A percentile compares a stretch with the other conserved stretches of the same genome.
phyloP scores from a whole-genome alignment of 805 yeast genomes.

The Candida sonorensis region DNA sequence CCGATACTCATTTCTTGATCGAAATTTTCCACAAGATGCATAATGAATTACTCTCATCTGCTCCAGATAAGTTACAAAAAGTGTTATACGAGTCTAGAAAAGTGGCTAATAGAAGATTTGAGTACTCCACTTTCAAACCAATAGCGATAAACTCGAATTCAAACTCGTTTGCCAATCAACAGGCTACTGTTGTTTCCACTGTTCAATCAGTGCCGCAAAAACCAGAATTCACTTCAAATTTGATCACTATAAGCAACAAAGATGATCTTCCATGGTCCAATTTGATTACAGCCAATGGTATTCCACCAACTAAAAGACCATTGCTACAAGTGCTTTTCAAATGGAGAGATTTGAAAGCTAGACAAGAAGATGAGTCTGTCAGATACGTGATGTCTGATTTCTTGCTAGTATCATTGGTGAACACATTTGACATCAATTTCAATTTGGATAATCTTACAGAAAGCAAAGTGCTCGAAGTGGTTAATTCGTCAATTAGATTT shows the following conservation, averaged over 20 bases:
- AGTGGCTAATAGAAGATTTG: conserved; percentile 78
- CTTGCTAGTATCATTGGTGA: conserved; percentile 51
- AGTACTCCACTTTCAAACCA: conserved; percentile 64
- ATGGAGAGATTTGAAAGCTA: conserved; percentile 82
- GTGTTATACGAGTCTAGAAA: conserved; percentile 71
- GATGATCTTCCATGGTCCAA: conserved; percentile 60
- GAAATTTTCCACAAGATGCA: conserved; percentile 72
- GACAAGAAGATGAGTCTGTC: conserved; percentile 75
- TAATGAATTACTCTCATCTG: conserved; percentile 47
- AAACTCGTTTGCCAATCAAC: conserved; percentile 9
- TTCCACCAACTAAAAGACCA: conserved; percentile 46
- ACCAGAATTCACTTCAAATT: conserved; percentile 15
- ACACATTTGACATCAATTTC: conserved; percentile 15
- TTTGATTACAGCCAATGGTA: conserved; percentile 56
- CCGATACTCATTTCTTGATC: conserved; percentile 89
- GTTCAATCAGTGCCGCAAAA: conserved; percentile 23
- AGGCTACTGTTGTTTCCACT: conserved; percentile 23
- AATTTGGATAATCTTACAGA: conserved; percentile 49
- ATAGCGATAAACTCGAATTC: conserved; percentile 5
- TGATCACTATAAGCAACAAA: conserved; percentile 43
- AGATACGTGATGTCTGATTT: conserved; percentile 82
- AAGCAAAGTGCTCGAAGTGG: conserved; percentile 42
- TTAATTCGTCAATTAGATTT: conserved; percentile 42
- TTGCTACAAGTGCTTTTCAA: conserved; percentile 55
- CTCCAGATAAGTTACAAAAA: conserved; percentile 37